Percentiles rank a stretch among this genome's conserved stretches.
These are phyloP conservation scores for Colletotrichum incanum DNA, from an alignment of 2,329 filamentous ascomycete species.

Conservation along the genomic window DNA sequence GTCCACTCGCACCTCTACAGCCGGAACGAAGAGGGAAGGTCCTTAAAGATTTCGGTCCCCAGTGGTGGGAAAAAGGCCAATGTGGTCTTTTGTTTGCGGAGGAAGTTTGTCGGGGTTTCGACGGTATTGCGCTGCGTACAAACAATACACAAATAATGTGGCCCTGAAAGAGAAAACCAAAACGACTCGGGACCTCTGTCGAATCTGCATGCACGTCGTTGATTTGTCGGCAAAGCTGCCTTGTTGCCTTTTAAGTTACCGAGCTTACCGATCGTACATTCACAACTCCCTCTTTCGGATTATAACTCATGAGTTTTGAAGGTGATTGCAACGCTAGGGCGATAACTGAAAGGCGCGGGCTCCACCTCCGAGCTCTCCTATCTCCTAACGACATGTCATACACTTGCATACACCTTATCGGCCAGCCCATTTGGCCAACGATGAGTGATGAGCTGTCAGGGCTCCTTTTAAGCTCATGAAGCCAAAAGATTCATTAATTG, in stretches of 20 bases:
- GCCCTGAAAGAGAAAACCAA: neutral
- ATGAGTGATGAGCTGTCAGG: neutral
- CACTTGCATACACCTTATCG: neutral
- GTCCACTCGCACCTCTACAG: constrained; percentile 18
- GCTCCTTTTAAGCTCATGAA: too few species aligned
- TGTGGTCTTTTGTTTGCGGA: neutral
- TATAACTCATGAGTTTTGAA: too few species aligned
- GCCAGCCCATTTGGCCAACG: neutral
- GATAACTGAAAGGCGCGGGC: neutral
- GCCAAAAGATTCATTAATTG: too few species aligned
- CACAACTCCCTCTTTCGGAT: constrained; percentile 3
- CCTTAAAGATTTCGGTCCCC: neutral
- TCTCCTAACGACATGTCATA: constrained; percentile 9
- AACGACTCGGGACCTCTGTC: neutral
- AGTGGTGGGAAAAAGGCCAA: constrained; percentile 1
- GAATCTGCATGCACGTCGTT: neutral
- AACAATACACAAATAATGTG: neutral
- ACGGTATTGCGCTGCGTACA: neutral
- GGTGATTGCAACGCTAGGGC: neutral
- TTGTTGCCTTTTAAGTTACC: neutral
- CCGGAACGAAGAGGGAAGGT: constrained; percentile 32
- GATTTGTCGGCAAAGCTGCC: neutral
- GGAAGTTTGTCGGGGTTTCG: neutral
- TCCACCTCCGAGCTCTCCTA: constrained; percentile 4
- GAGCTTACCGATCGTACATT: neutral